phyloP scores from a whole-genome alignment of 2,329 filamentous ascomycete genomes.

The Ceratocystis cubensis region DNA sequence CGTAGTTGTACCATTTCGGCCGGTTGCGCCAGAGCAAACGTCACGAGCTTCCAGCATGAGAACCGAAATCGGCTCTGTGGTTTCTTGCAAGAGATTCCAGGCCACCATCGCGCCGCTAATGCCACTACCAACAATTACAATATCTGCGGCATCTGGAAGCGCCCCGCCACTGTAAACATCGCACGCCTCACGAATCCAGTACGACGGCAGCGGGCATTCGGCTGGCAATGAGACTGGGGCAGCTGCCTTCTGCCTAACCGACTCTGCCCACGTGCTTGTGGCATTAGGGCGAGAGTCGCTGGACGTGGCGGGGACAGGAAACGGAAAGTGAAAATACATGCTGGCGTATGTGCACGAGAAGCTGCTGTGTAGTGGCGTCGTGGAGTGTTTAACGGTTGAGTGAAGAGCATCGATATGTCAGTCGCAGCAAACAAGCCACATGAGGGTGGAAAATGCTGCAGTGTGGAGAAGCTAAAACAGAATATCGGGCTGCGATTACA shows the following conservation, averaged over 20 bases:
- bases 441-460: background rate
- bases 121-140: conserved; percentile 43
- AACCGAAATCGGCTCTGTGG: conserved; percentile 20
- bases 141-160: conserved; percentile 33
- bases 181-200: conserved; percentile 25
- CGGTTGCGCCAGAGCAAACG: conserved; percentile 29
- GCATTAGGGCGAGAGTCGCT: background rate
- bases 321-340: conserved; percentile 19
- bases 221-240: conserved; percentile 9
- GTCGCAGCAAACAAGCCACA: too few relatives aligned
- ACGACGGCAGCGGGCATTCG: conserved; percentile 12
- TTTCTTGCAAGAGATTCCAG: conserved; percentile 23
- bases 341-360: background rate
- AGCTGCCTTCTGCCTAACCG: conserved; percentile 7
- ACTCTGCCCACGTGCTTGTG: conserved; percentile 7
- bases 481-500: background rate
- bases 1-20: conserved; percentile 27
- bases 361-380: background rate
- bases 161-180: conserved; percentile 21
- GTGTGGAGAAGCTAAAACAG: background rate
- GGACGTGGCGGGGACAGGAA: conserved; percentile 14
- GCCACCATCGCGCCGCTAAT: conserved; percentile 37
- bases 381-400: too few relatives aligned
- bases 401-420: too few relatives aligned
- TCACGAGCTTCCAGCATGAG: conserved; percentile 29